Percentiles rank a stretch among this genome's conserved stretches.
Conservation (phyloP, 2,329 filamentous ascomycete species). For the Paecilomyces niveus region DNA sequence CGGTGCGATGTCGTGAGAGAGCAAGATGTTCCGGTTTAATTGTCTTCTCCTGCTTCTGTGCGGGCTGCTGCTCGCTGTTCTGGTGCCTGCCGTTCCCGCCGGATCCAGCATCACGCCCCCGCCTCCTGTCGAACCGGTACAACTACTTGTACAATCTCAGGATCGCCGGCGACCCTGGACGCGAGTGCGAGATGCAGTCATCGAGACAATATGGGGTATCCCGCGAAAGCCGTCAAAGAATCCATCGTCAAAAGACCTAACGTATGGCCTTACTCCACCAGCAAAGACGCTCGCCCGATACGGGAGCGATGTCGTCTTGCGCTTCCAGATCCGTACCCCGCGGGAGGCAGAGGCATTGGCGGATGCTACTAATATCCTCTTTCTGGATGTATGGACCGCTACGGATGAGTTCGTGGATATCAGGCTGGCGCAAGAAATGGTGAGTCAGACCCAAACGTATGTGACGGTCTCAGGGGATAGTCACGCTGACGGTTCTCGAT, state of each 20-base stretch:
- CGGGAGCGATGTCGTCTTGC: conserved; percentile 74
- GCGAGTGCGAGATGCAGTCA: conserved; percentile 34
- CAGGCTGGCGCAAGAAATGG: conserved; percentile 65
- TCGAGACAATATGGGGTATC: conserved; percentile 37
- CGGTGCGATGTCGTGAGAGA: background rate
- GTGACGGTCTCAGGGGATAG: background rate
- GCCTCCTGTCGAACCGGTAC: conserved; percentile 23
- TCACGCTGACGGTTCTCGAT: conserved; percentile 3
- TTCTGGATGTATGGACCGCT: conserved; percentile 87
- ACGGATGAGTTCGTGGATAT: conserved; percentile 79
- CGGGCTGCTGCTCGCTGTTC: conserved; percentile 10
- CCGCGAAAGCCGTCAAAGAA: conserved; percentile 18
- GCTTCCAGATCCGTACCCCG: conserved; percentile 69
- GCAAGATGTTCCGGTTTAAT: conserved; percentile 13
- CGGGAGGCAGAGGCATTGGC: conserved; percentile 64
- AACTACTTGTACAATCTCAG: conserved; percentile 19
- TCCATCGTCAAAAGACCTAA: conserved; percentile 8
- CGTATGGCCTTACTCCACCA: conserved; percentile 20
- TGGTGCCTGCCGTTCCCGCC: conserved; percentile 25
- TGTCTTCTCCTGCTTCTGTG: conserved; percentile 12
- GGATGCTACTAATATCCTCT: conserved; percentile 66
- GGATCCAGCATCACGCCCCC: conserved; percentile 28
- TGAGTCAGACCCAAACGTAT: conserved; percentile 36
- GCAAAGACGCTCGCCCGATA: conserved; percentile 49
- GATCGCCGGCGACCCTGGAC: conserved; percentile 29